These are phyloP conservation scores for Ogataea populi-albae DNA, from an alignment of 805 yeast species.

Conservation along the genomic window DNA sequence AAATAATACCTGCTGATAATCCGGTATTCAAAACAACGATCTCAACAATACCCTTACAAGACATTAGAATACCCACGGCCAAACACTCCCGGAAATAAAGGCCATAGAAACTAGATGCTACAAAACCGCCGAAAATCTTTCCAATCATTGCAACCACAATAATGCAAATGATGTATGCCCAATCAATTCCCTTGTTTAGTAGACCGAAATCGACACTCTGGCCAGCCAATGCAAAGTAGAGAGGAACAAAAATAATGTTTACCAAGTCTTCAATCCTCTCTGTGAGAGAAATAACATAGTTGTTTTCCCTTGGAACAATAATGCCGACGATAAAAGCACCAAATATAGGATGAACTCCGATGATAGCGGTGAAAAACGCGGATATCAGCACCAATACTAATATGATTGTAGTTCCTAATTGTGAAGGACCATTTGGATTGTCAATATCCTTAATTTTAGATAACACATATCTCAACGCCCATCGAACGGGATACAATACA, in stretches of 20 bases:
- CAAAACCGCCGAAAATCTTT: slow-evolving; percentile 63
- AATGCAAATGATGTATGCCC: slow-evolving; percentile 75
- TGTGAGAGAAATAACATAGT: slow-evolving; percentile 64
- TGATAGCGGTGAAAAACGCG: slow-evolving; percentile 76
- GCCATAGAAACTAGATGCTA: slow-evolving; percentile 61
- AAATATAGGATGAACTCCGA: slow-evolving; percentile 83
- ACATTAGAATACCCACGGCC: slow-evolving; percentile 78
- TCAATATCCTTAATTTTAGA: slow-evolving; percentile 39
- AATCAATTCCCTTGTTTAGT: slow-evolving; percentile 61
- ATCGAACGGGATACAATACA: slow-evolving; percentile 55
- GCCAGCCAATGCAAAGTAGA: slow-evolving; percentile 80
- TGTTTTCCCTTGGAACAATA: slow-evolving; percentile 72
- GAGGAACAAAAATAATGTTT: slow-evolving; percentile 66
- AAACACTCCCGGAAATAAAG: slow-evolving; percentile 70
- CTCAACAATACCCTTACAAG: slow-evolving; percentile 86
- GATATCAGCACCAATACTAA: slow-evolving; percentile 58
- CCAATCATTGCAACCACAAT: slow-evolving; percentile 66
- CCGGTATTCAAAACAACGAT: slow-evolving; percentile 77
- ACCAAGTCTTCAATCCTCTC: slow-evolving; percentile 78
- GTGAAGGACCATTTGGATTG: slow-evolving; percentile 61
- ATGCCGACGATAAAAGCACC: slow-evolving; percentile 81
- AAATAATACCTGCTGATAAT: slow-evolving; percentile 64
- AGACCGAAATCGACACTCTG: slow-evolving; percentile 65
- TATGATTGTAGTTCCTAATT: slow-evolving; percentile 54
- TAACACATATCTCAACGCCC: slow-evolving; percentile 44